Conservation (phyloP, 768 basidiomycete genomes). For the Coprinopsis sp. region DNA sequence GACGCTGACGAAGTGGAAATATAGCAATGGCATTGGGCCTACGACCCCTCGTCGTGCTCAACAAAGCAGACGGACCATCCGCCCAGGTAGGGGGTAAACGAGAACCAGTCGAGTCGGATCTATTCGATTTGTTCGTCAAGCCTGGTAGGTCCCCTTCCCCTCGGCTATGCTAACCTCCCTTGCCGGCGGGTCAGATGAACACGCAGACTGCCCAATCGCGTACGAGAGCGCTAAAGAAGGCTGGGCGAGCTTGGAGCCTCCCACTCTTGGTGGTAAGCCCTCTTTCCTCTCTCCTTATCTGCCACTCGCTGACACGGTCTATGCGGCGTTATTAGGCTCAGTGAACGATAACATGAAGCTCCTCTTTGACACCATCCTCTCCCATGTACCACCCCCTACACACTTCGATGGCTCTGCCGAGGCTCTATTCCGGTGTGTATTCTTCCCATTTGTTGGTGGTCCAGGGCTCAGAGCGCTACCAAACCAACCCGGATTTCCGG, state of each 20-base stretch:
- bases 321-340: too few relatives aligned
- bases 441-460: too few relatives aligned
- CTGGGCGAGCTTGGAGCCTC: slow-evolving; percentile 34
- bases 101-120: slow-evolving; percentile 48
- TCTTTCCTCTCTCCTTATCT: too few relatives aligned
- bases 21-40: background rate
- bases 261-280: slow-evolving; percentile 17
- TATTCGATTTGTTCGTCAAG: slow-evolving; percentile 48
- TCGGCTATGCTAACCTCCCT: too few relatives aligned
- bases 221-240: slow-evolving; percentile 50
- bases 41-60: slow-evolving; percentile 47
- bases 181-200: slow-evolving; percentile 48
- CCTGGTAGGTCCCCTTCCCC: too few relatives aligned
- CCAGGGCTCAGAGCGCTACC: too few relatives aligned
- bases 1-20: slow-evolving; percentile 40
- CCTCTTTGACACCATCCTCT: slow-evolving; percentile 42
- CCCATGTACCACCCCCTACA: slow-evolving; percentile 37
- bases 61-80: slow-evolving; percentile 43
- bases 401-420: slow-evolving; percentile 32
- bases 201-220: slow-evolving; percentile 46
- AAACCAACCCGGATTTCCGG: too few relatives aligned
- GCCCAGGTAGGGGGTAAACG: slow-evolving; percentile 36
- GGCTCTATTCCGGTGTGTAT: slow-evolving; percentile 46
- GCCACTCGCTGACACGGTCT: too few relatives aligned
- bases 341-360: slow-evolving; percentile 33